phyloP scores from a whole-genome alignment of 192 early-diverging fungal genomes.

The Coemansia sp. region DNA sequence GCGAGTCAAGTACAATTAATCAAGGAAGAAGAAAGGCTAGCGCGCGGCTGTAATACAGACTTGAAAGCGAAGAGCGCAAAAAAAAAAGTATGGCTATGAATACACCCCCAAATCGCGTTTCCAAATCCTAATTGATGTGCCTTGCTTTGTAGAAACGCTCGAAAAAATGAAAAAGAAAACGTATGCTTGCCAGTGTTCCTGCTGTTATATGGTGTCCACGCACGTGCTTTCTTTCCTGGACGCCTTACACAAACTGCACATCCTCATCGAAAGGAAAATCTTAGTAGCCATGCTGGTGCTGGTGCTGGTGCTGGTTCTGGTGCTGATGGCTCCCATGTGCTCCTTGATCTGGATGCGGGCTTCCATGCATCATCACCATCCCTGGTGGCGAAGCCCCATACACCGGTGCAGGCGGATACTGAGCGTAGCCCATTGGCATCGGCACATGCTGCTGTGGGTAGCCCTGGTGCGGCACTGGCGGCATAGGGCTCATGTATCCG shows the following conservation, averaged over 20 bases:
- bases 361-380: conserved; percentile 52
- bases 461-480: conserved; percentile 31
- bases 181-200: background rate
- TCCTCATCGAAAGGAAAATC: too few species aligned
- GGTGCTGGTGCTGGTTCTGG: background rate
- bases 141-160: too few species aligned
- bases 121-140: background rate
- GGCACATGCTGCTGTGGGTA: conserved; percentile 47
- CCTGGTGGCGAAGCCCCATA: conserved; percentile 40
- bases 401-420: conserved; percentile 35
- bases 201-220: background rate
- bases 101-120: background rate
- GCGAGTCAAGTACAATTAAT: background rate
- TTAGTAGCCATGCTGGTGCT: conserved; percentile 10
- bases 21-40: background rate
- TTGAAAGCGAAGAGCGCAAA: background rate
- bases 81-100: too few species aligned
- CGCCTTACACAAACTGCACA: background rate
- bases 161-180: background rate
- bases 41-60: background rate
- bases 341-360: conserved; percentile 37
- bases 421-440: conserved; percentile 50
- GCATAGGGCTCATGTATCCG: conserved; percentile 42
- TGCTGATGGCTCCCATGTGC: conserved; percentile 21
- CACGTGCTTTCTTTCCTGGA: background rate